Base-by-base conservation (phyloP, 2,329 filamentous ascomycete species). In the Basipetospora chlamydospora region DNA sequence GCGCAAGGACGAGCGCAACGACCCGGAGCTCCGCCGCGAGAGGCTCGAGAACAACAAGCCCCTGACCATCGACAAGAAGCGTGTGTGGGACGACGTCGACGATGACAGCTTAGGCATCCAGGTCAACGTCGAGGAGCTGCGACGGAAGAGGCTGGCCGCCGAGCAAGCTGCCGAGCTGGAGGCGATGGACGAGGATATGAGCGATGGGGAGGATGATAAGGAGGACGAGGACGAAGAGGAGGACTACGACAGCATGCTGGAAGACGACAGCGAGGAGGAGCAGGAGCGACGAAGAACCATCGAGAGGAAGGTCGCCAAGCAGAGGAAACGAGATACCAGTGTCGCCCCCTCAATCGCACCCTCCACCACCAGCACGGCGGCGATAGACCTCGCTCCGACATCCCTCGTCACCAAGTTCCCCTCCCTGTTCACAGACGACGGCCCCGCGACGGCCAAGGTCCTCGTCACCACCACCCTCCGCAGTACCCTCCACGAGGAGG, bases 381-480 rank as follows among this genome's bases (percentile, higher is more conserved):
- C 31, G 28, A 64, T 78, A 42, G 74, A 78, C 46, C 58, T 77
- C 32, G 75, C 73, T 7, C 73, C 73, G 2, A 59, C 70, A 20
- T 70, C 69, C 6, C 60, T 78, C 26, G 59, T 70, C 11, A 59
- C 66, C 44, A 75, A 77, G 49, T 79, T 79, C 47, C 72, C 73
- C 20, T 63, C 66, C 2, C 65, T 79, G 25, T 79, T 79, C 50
- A 63, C 61, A 41, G 71, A 76, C 34, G 55, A 67, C 46, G 72
- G 66, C 23, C 72, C 65, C 46, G 72, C 66, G 39, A 58, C 60
- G 41, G 87, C 90, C 35, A 93, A 95, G 59, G 77, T 96, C 44
- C 76, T 98, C 26, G 72, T 98, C 51, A 98, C 90, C 1, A 96
- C 90, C 6, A 82, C 77, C 10, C 67, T 95, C 49, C 87, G 94